Percentiles rank a stretch among this genome's conserved stretches.
Conservation (phyloP, 805 yeast species). For the Blastobotrys americana region DNA sequence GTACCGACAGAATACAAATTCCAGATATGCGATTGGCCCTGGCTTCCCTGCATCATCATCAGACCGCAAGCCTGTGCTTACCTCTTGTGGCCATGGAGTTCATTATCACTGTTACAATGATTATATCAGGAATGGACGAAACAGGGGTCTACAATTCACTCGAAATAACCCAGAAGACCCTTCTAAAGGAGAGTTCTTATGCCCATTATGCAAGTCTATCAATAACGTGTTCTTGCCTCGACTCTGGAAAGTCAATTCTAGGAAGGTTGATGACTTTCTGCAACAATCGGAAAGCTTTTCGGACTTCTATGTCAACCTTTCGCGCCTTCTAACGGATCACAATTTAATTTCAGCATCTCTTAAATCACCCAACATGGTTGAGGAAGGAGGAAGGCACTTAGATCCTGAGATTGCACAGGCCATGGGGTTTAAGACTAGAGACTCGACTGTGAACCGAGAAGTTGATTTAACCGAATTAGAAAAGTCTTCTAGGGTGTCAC, state of each 20-base stretch:
- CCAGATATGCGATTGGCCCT: conserved; percentile 53
- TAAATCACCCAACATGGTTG: neutral
- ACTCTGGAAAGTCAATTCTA: conserved; percentile 46
- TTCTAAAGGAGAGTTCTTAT: conserved; percentile 65
- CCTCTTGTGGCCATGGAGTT: conserved; percentile 92
- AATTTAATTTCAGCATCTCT: too few relatives aligned
- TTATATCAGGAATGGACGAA: conserved; percentile 47
- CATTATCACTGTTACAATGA: conserved; percentile 71
- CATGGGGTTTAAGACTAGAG: neutral
- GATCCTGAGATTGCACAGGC: neutral
- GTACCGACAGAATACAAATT: conserved; percentile 34
- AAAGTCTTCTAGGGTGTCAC: neutral
- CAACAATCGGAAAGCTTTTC: conserved; percentile 2
- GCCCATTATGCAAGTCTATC: conserved; percentile 87
- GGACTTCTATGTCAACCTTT: conserved; percentile 26
- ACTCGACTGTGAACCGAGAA: neutral
- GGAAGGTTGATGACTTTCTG: conserved; percentile 15
- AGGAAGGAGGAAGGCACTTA: neutral
- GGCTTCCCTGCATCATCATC: conserved; percentile 45
- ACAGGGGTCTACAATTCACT: conserved; percentile 63
- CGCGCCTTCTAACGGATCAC: conserved; percentile 23
- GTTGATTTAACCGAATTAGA: neutral
- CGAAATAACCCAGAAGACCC: conserved; percentile 73
- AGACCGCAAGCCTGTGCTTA: conserved; percentile 35
- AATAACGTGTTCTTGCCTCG: conserved; percentile 80